Conservation (phyloP, 2,329 filamentous ascomycete genomes). For the Hymenoscyphus infarciens region DNA sequence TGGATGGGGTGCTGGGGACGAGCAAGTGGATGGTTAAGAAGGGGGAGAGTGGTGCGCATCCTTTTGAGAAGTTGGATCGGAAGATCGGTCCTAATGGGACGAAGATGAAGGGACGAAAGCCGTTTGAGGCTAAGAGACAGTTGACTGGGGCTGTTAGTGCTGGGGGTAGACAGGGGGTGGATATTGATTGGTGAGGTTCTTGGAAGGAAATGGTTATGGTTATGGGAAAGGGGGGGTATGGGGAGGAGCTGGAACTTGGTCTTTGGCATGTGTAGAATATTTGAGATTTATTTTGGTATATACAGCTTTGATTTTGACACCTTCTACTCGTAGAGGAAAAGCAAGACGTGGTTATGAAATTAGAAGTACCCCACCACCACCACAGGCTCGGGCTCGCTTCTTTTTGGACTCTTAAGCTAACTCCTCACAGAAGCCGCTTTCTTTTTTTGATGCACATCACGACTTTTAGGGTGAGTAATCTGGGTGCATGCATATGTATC, state of each 20-base stretch:
- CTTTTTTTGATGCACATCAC: no score
- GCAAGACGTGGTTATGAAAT: no score
- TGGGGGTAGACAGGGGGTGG: constrained; percentile 18
- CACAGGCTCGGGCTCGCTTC: no score
- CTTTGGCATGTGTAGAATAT: no score
- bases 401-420: no score
- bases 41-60: constrained; percentile 50
- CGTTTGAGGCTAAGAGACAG: constrained; percentile 24
- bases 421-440: no score
- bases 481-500: no score
- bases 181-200: constrained; percentile 30
- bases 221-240: background rate
- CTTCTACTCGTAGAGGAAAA: no score
- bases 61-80: constrained; percentile 36
- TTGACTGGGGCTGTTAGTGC: constrained; percentile 18
- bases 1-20: constrained; percentile 76
- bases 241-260: background rate
- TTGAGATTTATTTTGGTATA: no score
- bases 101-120: constrained; percentile 30
- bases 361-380: no score
- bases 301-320: no score
- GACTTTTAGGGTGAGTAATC: no score
- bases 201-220: background rate
- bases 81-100: constrained; percentile 29
- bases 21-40: constrained; percentile 74